Evolutionary conservation across 2,329 filamentous ascomycete species (phyloP), one percentile per base, ranked within the genome.

Genomic region (Diaporthe amygdali): DNA sequence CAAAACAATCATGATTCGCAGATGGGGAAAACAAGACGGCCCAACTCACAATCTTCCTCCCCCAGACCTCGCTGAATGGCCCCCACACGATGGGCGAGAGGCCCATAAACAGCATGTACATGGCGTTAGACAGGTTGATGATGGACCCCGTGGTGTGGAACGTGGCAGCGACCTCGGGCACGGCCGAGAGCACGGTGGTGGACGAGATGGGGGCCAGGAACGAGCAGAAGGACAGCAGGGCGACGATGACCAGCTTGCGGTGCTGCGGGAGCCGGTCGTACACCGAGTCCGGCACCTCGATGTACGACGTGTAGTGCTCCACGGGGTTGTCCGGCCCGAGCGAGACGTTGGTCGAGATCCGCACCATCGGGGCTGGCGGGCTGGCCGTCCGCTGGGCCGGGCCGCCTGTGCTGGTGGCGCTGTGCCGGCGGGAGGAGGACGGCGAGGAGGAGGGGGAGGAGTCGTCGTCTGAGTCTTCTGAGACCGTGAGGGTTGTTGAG

Each of bases 61-160:
- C 88, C 74, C 86, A 88, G 14, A 89, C 85, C 73, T 89, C 86
- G 69, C 89, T 90, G 51, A 93, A 81, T 0, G 92, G 91, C 0
- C 91, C 91, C 86, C 91, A 94, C 68, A 93, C 87, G 9, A 89
- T 86, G 1, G 91, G 88, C 3, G 85, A 86, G 6, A 93, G 74
- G 0, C 91, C 92, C 92, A 94, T 94, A 77, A 91, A 92, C 3
- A 93, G 80, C 82, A 94, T 85, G 75, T 93, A 94, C 15, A 93
- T 77, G 0, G 91, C 92, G 81, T 93, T 94, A 74, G 87, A 89
- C 44, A 92, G 80, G 77, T 93, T 91, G 77, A 94, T 90, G 63
- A 93, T 85, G 5, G 86, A 86, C 5, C 89, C 90, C 8, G 86
- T 90, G 5, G 89, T 91, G 47, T 84, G 72, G 76, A 85, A 92